These are phyloP conservation scores for Apiotrichum gracile DNA, from an alignment of 1,284 basidiomycete genomes.

Conservation along the genomic window DNA sequence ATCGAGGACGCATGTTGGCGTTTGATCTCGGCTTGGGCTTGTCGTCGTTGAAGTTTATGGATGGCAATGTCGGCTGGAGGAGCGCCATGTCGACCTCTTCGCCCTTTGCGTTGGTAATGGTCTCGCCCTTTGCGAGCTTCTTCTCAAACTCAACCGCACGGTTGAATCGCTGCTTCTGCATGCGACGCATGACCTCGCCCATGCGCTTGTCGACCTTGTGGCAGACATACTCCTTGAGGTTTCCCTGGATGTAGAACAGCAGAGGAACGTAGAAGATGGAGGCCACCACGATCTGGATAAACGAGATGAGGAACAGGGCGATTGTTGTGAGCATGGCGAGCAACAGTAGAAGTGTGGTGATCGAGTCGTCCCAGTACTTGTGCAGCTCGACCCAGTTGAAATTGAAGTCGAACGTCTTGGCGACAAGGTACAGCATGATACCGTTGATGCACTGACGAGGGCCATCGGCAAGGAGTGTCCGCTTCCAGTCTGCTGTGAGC, in stretches of 20 bases:
- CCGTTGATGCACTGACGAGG: constrained; percentile 97
- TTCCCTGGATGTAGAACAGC: constrained; percentile 90
- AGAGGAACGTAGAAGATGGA: constrained; percentile 86
- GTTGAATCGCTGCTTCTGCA: constrained; percentile 76
- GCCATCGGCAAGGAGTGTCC: constrained; percentile 86
- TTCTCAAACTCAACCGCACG: constrained; percentile 76
- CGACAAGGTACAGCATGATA: constrained; percentile 86
- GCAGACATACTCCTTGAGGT: constrained; percentile 96
- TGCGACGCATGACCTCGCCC: constrained; percentile 83
- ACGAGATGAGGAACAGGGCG: constrained; percentile 74
- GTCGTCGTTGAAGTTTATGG: constrained; percentile 77
- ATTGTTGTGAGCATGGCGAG: constrained; percentile 88
- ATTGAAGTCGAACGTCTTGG: constrained; percentile 53
- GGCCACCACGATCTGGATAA: constrained; percentile 74
- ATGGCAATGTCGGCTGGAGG: constrained; percentile 93
- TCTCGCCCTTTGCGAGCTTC: constrained; percentile 81
- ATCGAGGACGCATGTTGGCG: too few species aligned
- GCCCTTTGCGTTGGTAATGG: constrained; percentile 91
- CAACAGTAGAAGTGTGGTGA: constrained; percentile 66
- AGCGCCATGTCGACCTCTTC: constrained; percentile 57
- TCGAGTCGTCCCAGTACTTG: constrained; percentile 20
- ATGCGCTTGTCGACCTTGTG: constrained; percentile 99
- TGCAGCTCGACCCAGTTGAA: constrained; percentile 49
- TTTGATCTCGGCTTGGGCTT: too few species aligned
- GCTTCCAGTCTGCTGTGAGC: constrained; percentile 75